Evolutionary conservation across 1,284 basidiomycete species (phyloP).

Genomic region (Fomitopsis betulina): DNA sequence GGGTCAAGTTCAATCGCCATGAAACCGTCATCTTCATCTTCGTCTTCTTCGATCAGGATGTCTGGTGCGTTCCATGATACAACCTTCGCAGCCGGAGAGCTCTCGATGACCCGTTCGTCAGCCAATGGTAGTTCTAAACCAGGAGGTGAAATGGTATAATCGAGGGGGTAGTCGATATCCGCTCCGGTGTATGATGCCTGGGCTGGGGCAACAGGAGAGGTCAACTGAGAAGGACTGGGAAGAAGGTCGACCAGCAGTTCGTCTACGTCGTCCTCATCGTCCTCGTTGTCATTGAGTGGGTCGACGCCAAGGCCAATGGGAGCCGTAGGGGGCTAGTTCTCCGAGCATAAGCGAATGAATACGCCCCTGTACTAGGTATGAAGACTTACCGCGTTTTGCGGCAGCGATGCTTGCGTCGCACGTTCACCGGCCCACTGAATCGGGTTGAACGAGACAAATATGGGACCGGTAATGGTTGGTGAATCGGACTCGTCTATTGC

Average conservation of each 20-base stretch:
- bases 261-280: neutral
- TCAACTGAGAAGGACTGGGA: neutral
- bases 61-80: neutral
- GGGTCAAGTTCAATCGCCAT: neutral
- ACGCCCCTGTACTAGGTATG: too few relatives aligned
- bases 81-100: neutral
- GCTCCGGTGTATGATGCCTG: neutral
- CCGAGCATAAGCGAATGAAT: neutral
- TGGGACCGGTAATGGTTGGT: neutral
- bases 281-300: neutral
- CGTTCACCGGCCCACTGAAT: neutral
- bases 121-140: neutral
- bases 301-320: neutral
- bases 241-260: neutral
- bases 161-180: neutral
- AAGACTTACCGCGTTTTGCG: neutral
- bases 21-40: too few relatives aligned
- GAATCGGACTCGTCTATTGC: too few relatives aligned
- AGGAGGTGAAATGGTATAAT: neutral
- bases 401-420: neutral
- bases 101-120: neutral
- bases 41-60: neutral
- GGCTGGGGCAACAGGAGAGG: neutral
- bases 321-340: neutral
- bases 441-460: neutral